A percentile compares a stretch with the other conserved stretches of the same genome.
phyloP scores from a whole-genome alignment of 768 basidiomycete genomes.

The Daedaleopsis nitida region DNA sequence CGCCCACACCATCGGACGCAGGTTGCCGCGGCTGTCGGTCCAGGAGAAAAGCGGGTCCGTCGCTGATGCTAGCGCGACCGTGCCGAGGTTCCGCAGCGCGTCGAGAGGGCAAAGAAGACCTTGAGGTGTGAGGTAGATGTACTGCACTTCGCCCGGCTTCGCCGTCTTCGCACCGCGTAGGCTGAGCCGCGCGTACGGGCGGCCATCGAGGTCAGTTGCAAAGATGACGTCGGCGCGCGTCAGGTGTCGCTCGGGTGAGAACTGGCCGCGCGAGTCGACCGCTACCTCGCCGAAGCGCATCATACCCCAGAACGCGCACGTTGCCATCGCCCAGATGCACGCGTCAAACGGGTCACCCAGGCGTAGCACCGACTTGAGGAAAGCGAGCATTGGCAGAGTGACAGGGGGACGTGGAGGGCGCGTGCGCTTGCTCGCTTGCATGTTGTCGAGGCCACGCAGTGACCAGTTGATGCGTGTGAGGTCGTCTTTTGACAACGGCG shows the following conservation, averaged over 20 bases:
- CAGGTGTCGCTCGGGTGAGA: slow-evolving; percentile 28
- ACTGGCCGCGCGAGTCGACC: slow-evolving; percentile 25
- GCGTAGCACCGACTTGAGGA: slow-evolving; percentile 25
- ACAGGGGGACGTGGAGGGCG: slow-evolving; percentile 35
- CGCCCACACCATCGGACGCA: slow-evolving; percentile 33
- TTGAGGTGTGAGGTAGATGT: slow-evolving; percentile 30
- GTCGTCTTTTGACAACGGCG: slow-evolving; percentile 28
- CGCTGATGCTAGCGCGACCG: slow-evolving; percentile 28
- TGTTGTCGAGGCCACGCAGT: slow-evolving; percentile 31
- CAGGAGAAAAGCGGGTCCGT: slow-evolving; percentile 40
- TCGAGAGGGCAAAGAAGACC: slow-evolving; percentile 30
- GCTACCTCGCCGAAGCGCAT: slow-evolving; percentile 42
- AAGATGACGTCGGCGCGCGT: slow-evolving; percentile 25
- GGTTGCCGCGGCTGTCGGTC: slow-evolving; percentile 30
- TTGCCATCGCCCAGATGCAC: slow-evolving; percentile 39
- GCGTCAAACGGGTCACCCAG: slow-evolving; percentile 40
- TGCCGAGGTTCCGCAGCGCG: slow-evolving; percentile 34
- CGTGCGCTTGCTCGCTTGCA: slow-evolving; percentile 17
- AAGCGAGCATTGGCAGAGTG: slow-evolving; percentile 34
- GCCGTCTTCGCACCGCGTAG: slow-evolving; percentile 43
- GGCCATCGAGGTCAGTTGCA: slow-evolving; percentile 27
- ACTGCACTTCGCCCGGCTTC: slow-evolving; percentile 32
- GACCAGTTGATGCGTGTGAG: slow-evolving; percentile 30
- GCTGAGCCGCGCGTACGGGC: slow-evolving; percentile 31
- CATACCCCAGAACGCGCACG: slow-evolving; percentile 42